Evolutionary conservation across 1,284 basidiomycete genomes (phyloP).

Genomic region (Erythrobasidium hasegawianum): DNA sequence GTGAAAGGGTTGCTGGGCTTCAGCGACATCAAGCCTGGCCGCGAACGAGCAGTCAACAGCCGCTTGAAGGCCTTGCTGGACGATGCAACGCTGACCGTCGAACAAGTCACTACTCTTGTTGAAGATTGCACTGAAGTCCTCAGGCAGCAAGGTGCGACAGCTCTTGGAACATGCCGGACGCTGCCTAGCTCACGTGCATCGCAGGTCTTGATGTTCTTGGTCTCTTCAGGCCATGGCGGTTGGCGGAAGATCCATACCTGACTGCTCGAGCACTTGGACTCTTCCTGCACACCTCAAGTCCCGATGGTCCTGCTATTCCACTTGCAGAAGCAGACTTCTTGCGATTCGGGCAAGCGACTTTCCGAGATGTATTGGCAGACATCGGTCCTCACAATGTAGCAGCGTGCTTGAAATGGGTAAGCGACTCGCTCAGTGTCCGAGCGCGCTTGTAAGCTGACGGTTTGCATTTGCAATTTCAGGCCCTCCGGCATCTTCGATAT

Average conservation of each 20-base stretch:
- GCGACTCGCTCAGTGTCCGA: not conserved
- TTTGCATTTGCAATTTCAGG: not conserved
- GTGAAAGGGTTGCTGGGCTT: too few species aligned
- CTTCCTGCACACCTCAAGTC: slow-evolving; percentile 21
- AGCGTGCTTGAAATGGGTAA: slow-evolving; percentile 35
- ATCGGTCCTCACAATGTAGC: slow-evolving; percentile 31
- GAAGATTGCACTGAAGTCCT: slow-evolving; percentile 18
- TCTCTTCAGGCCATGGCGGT: slow-evolving; percentile 33
- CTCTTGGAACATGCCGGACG: too few species aligned
- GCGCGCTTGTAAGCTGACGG: not conserved
- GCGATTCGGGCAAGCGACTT: slow-evolving; percentile 3
- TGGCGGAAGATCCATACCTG: slow-evolving; percentile 18
- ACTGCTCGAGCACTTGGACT: slow-evolving; percentile 10
- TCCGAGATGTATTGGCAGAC: slow-evolving; percentile 12
- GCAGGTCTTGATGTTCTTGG: slow-evolving; percentile 29
- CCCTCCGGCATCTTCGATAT: slow-evolving; percentile 18
- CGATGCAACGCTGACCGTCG: slow-evolving; percentile 6
- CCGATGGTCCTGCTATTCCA: slow-evolving; percentile 5
- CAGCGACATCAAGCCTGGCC: not conserved
- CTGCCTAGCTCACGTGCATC: not conserved
- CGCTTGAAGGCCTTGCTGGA: slow-evolving; percentile 13
- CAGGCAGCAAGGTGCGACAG: slow-evolving; percentile 24
- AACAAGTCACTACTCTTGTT: slow-evolving; percentile 25
- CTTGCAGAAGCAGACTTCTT: slow-evolving; percentile 19
- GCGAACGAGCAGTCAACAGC: slow-evolving; percentile 7